Conservation (phyloP, 2,329 filamentous ascomycete species). For the Fusarium anthophilum region DNA sequence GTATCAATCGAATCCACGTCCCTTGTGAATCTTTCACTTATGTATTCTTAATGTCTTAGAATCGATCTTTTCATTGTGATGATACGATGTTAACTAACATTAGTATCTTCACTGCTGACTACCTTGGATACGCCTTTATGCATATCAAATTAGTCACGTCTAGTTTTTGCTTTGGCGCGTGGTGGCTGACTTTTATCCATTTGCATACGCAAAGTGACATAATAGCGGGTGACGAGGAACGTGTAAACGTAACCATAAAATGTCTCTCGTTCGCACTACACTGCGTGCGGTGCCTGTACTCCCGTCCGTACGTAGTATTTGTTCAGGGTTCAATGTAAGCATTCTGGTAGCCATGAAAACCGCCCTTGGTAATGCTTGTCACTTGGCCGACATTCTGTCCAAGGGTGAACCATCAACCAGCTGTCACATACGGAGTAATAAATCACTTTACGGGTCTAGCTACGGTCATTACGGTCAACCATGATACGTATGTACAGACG, state of each 20-base stretch:
- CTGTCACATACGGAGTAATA: background rate
- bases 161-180: slow-evolving; percentile 13
- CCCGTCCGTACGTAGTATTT: background rate
- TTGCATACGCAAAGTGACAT: slow-evolving; percentile 6
- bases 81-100: background rate
- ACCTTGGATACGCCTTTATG: background rate
- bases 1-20: background rate
- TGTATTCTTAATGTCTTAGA: background rate
- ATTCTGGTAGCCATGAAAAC: background rate
- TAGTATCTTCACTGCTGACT: background rate
- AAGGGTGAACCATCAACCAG: background rate
- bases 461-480: slow-evolving; percentile 10
- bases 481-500: background rate
- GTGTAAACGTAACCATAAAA: slow-evolving; percentile 4
- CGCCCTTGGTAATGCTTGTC: background rate
- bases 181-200: slow-evolving; percentile 15
- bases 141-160: slow-evolving; percentile 10
- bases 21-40: background rate
- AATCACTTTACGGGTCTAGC: background rate
- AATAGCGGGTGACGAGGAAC: background rate
- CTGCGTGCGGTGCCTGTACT: background rate
- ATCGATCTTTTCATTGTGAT: background rate
- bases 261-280: slow-evolving; percentile 1
- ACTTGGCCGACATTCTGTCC: background rate
- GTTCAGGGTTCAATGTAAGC: background rate